Evolutionary conservation across 2,329 filamentous ascomycete genomes (phyloP).

Genomic region (Aspergillus sergii): DNA sequence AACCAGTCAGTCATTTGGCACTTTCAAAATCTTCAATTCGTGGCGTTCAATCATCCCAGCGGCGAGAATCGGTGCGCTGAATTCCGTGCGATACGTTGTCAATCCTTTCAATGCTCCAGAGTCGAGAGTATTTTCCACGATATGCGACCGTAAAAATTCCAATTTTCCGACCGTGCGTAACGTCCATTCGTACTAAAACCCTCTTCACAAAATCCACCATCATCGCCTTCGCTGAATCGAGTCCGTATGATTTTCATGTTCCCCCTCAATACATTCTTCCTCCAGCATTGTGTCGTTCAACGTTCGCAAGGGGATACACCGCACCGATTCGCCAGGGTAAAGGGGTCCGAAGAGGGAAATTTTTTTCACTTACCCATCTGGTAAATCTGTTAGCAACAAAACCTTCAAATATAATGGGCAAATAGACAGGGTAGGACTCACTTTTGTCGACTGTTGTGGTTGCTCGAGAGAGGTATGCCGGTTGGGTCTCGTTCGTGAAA

Average conservation of each 20-base stretch:
- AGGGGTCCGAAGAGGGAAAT: conserved; percentile 26
- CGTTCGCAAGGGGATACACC: conserved; percentile 31
- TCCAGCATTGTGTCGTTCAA: conserved; percentile 23
- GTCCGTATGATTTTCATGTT: conserved; percentile 1
- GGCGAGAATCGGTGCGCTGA: conserved; percentile 16
- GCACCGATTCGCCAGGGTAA: conserved; percentile 31
- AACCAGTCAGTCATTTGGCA: conserved; percentile 36
- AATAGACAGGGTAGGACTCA: conserved; percentile 36
- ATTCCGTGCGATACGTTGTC: conserved; percentile 20
- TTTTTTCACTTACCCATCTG: conserved; percentile 65
- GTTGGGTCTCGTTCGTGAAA: conserved; percentile 38
- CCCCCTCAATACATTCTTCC: neutral
- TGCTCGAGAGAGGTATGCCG: conserved; percentile 41
- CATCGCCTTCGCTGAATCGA: neutral
- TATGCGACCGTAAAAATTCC: conserved; percentile 12
- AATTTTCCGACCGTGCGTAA: conserved; percentile 5
- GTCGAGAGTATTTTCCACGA: conserved; percentile 11
- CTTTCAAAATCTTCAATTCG: conserved; percentile 1
- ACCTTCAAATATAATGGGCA: conserved; percentile 19
- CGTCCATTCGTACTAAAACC: conserved; percentile 4
- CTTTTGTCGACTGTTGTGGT: conserved; percentile 57
- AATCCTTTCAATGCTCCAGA: conserved; percentile 15
- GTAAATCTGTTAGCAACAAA: conserved; percentile 32
- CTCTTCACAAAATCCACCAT: neutral
- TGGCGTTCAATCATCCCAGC: conserved; percentile 6